Conservation (phyloP, 768 basidiomycete genomes). For the Clathrus columnatus region DNA sequence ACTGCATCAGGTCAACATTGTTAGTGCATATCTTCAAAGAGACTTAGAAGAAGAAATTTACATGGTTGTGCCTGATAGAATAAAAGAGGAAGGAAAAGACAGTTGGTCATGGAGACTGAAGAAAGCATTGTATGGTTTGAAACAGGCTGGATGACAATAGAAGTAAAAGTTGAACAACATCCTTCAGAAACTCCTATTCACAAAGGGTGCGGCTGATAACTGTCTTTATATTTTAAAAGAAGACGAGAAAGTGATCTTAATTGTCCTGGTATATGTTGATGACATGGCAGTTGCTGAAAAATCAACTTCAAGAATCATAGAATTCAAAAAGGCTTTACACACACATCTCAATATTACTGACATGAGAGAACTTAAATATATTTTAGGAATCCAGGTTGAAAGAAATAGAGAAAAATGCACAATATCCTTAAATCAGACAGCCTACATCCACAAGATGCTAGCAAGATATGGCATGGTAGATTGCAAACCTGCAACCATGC, state of each 20-base stretch:
- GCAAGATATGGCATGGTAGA: not conserved
- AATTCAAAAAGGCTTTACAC: constrained; percentile 4
- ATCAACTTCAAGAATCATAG: not conserved
- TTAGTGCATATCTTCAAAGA: constrained; percentile 14
- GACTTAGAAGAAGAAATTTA: constrained; percentile 18
- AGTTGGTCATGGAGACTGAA: constrained; percentile 14
- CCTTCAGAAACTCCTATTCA: constrained; percentile 3
- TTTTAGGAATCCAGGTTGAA: constrained; percentile 7
- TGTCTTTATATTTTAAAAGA: constrained; percentile 16
- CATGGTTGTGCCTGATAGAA: constrained; percentile 8
- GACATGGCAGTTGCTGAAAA: constrained; percentile 9
- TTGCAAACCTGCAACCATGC: not conserved
- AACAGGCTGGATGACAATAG: constrained; percentile 32
- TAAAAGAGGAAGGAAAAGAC: constrained; percentile 11
- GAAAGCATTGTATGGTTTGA: constrained; percentile 36
- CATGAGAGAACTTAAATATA: constrained; percentile 11
- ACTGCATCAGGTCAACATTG: constrained; percentile 15
- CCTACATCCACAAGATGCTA: constrained; percentile 1
- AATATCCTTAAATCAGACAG: constrained; percentile 5
- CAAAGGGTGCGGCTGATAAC: constrained; percentile 5
- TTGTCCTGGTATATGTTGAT: constrained; percentile 11
- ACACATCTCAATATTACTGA: constrained; percentile 11
- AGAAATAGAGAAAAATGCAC: constrained; percentile 2
- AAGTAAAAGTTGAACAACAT: constrained; percentile 15
- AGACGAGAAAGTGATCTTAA: constrained; percentile 6